Evolutionary conservation across 2,329 filamentous ascomycete genomes (phyloP).

Genomic region (Nigrospora oryzae): DNA sequence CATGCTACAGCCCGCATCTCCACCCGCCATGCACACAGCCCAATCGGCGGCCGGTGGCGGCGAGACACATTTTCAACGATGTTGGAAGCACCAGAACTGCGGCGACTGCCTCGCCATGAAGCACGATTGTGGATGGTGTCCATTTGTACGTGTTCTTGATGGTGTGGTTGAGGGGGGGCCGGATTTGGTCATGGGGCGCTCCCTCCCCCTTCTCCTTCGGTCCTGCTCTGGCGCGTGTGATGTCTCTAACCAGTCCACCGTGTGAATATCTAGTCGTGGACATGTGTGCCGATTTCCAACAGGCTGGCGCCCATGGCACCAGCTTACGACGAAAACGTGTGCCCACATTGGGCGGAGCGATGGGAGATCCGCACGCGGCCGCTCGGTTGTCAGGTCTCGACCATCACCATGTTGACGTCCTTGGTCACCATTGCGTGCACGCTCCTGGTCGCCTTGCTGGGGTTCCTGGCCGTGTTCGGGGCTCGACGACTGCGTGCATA

Average conservation of each 20-base stretch:
- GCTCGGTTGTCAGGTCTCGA: slow-evolving; percentile 27
- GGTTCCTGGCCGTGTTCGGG: slow-evolving; percentile 7
- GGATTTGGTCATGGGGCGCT: no score
- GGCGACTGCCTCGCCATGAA: slow-evolving; percentile 31
- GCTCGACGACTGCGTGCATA: slow-evolving; percentile 4
- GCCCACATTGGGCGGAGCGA: slow-evolving; percentile 39
- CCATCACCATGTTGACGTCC: slow-evolving; percentile 25
- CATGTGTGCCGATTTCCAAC: slow-evolving; percentile 44
- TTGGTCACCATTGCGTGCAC: slow-evolving; percentile 21
- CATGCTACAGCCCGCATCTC: no score
- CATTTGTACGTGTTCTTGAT: slow-evolving; percentile 31
- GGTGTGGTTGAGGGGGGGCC: no score
- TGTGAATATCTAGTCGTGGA: slow-evolving; percentile 31
- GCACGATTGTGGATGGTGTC: slow-evolving; percentile 41
- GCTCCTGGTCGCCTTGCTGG: slow-evolving; percentile 11
- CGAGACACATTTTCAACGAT: slow-evolving; percentile 34
- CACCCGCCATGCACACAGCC: no score
- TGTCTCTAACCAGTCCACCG: no score
- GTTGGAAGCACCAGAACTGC: slow-evolving; percentile 44
- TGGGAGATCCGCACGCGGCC: slow-evolving; percentile 26
- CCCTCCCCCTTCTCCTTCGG: no score
- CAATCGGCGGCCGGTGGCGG: no score
- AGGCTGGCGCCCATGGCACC: slow-evolving; percentile 39
- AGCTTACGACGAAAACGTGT: slow-evolving; percentile 38
- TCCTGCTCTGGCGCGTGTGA: no score